These are phyloP conservation scores for Vaccinium macrocarpon DNA, from an alignment of 148 eudicot genomes.

Conservation along the genomic window DNA sequence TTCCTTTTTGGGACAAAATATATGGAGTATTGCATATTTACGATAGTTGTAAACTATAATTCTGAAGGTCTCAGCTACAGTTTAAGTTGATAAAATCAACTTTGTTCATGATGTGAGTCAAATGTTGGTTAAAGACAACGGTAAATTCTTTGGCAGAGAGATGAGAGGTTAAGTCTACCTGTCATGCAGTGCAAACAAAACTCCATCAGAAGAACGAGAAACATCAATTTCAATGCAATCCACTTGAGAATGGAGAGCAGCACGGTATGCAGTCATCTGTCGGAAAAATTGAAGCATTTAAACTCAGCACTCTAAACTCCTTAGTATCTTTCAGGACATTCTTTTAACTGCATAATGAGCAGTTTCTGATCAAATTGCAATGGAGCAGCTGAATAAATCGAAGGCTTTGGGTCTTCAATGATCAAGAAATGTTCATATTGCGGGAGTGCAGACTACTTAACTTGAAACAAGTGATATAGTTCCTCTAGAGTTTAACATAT, in stretches of 20 bases:
- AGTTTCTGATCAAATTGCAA: not conserved
- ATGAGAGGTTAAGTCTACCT: conserved; percentile 41
- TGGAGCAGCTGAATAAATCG: not conserved
- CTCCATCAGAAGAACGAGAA: conserved; percentile 90
- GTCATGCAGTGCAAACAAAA: conserved; percentile 91
- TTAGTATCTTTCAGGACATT: not conserved
- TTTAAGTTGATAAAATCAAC: not conserved
- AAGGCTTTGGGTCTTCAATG: not conserved
- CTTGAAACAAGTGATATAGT: not conserved
- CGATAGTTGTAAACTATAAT: not conserved
- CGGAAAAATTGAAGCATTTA: conserved; percentile 18
- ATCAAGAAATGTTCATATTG: not conserved
- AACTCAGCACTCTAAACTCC: not conserved
- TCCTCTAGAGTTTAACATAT: not conserved
- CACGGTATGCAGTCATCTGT: conserved; percentile 76
- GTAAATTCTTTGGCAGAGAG: not conserved
- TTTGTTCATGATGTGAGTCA: not conserved
- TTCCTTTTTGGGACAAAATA: not conserved
- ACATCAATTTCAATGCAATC: conserved; percentile 98
- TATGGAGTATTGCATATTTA: not conserved
- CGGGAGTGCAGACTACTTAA: not conserved
- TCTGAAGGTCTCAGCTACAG: not conserved
- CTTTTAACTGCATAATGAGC: not conserved
- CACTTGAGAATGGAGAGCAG: conserved; percentile 63
- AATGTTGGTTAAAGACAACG: not conserved